Conservation (phyloP, 305 asterid species). For the Euphrasia arctica region DNA sequence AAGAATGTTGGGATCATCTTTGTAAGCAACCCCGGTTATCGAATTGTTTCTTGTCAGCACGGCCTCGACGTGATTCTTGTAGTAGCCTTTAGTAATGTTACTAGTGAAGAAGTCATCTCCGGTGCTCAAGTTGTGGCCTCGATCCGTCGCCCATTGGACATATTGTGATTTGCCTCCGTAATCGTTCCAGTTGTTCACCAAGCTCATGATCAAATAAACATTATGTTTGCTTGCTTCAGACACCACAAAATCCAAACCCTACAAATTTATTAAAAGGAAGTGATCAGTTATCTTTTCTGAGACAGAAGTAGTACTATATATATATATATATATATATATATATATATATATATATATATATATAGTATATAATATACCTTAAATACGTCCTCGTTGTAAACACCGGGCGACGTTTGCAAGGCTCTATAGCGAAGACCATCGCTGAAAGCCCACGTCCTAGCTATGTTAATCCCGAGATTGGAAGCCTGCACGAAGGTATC, state of each 20-base stretch:
- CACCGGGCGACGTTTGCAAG: slow-evolving; percentile 38
- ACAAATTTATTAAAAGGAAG: background rate
- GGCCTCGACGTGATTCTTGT: slow-evolving; percentile 19
- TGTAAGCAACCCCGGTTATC: background rate
- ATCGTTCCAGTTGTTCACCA: slow-evolving; percentile 1
- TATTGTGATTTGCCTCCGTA: slow-evolving; percentile 27
- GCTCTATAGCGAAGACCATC: slow-evolving; percentile 34
- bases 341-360: too few species aligned
- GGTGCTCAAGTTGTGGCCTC: slow-evolving; percentile 35
- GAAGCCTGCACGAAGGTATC: slow-evolving; percentile 35
- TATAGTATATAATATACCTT: slow-evolving; percentile 19
- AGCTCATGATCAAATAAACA: background rate
- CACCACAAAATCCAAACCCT: slow-evolving; percentile 7
- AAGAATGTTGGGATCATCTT: slow-evolving; percentile 3
- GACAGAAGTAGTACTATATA: too few species aligned
- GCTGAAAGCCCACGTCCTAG: slow-evolving; percentile 47
- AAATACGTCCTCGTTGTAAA: slow-evolving; percentile 35
- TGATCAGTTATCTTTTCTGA: background rate
- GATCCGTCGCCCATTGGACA: slow-evolving; percentile 42
- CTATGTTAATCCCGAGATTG: slow-evolving; percentile 34
- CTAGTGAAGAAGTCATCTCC: slow-evolving; percentile 48
- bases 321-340: too few species aligned
- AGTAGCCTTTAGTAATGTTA: slow-evolving; percentile 30
- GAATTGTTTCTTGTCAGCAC: slow-evolving; percentile 5
- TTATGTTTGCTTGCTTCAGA: slow-evolving; percentile 6